phyloP scores from a whole-genome alignment of 1,139 yeast genomes.

The Meyerozyma sp. region DNA sequence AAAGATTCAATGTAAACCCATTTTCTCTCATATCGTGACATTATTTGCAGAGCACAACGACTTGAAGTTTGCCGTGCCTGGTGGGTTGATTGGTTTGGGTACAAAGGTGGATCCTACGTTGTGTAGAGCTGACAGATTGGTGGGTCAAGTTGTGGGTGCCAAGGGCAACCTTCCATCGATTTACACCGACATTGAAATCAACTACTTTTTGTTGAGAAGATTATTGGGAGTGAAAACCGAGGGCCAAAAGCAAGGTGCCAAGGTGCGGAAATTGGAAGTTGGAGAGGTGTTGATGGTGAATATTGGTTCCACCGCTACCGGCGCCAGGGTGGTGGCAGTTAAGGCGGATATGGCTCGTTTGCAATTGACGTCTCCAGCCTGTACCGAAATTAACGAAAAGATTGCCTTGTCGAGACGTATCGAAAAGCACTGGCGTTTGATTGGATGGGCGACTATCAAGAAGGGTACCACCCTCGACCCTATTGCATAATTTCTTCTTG shows the following conservation, averaged over 20 bases:
- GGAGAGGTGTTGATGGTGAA: slow-evolving; percentile 98
- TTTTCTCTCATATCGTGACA: slow-evolving; percentile 88
- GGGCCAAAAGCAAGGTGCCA: slow-evolving; percentile 90
- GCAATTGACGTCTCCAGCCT: slow-evolving; percentile 94
- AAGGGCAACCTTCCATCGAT: slow-evolving; percentile 93
- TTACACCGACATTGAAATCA: slow-evolving; percentile 95
- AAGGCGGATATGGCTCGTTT: slow-evolving; percentile 99
- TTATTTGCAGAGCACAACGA: slow-evolving; percentile 97
- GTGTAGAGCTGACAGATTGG: slow-evolving; percentile 98
- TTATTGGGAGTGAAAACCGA: slow-evolving; percentile 97
- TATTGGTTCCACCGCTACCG: slow-evolving; percentile 98
- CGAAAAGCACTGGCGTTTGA: slow-evolving; percentile 99
- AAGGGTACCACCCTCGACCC: slow-evolving; percentile 90
- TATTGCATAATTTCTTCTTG: slow-evolving; percentile 22
- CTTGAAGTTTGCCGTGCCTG: slow-evolving; percentile 98
- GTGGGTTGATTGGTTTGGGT: slow-evolving; percentile 99
- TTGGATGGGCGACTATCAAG: slow-evolving; percentile 99
- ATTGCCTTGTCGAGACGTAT: slow-evolving; percentile 98
- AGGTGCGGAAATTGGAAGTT: slow-evolving; percentile 88
- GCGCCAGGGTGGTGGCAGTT: slow-evolving; percentile 97
- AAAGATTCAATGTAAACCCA: slow-evolving; percentile 92
- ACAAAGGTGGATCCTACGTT: slow-evolving; percentile 97
- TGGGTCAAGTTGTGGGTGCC: slow-evolving; percentile 98
- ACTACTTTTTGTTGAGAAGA: slow-evolving; percentile 94
- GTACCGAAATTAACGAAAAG: slow-evolving; percentile 97